Evolutionary conservation across 192 early-diverging fungal species (phyloP).

Genomic region (Coemansia furcata): DNA sequence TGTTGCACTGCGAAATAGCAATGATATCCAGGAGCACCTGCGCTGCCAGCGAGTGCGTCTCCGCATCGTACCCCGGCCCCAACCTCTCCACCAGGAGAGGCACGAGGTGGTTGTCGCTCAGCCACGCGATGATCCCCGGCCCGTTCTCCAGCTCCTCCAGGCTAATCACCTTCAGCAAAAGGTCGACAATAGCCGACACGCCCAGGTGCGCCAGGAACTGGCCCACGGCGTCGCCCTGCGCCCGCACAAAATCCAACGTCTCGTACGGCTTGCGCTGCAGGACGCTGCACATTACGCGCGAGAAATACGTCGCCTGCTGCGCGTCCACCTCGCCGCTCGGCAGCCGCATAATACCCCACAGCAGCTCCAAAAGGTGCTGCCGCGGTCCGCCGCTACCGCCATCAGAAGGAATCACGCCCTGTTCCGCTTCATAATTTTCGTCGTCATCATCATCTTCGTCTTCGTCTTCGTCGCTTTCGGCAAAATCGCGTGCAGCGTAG

Average conservation of each 20-base stretch:
- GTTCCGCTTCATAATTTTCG: neutral
- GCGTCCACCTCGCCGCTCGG: conserved; percentile 69
- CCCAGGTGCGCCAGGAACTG: conserved; percentile 83
- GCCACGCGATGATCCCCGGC: conserved; percentile 87
- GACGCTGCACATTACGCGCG: conserved; percentile 84
- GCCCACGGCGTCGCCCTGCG: conserved; percentile 69
- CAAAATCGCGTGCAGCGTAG: conserved; percentile 40
- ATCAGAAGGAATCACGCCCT: too few species aligned
- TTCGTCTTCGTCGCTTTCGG: conserved; percentile 39
- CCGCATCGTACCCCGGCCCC: conserved; percentile 76
- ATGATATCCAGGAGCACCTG: conserved; percentile 84
- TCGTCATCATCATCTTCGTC: neutral
- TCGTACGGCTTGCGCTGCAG: conserved; percentile 86
- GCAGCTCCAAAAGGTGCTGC: conserved; percentile 69
- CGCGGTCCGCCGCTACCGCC: conserved; percentile 5
- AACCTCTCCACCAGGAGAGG: conserved; percentile 72
- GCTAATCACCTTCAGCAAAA: conserved; percentile 90
- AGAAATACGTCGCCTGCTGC: conserved; percentile 86
- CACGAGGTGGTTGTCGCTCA: conserved; percentile 78
- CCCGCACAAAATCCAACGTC: conserved; percentile 84
- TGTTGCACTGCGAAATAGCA: conserved; percentile 72
- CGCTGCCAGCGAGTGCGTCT: conserved; percentile 77
- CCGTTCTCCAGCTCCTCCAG: conserved; percentile 87
- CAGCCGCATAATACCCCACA: conserved; percentile 82
- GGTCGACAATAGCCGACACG: conserved; percentile 84